Evolutionary conservation across 2,329 filamentous ascomycete species (phyloP).

Genomic region (Talaromyces verruculosus): DNA sequence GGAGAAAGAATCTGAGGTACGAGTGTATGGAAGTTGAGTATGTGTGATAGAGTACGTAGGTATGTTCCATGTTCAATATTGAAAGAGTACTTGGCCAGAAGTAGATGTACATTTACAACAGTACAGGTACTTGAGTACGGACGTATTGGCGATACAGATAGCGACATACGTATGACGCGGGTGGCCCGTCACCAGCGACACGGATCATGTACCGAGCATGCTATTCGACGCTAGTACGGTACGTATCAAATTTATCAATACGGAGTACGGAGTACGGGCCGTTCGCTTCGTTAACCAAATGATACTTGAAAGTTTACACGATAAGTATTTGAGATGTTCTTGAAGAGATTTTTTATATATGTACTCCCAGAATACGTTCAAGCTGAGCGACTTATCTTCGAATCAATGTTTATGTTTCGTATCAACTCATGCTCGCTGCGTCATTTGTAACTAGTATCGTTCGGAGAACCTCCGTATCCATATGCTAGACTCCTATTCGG

Average conservation of each 20-base stretch:
- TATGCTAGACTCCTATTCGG: not conserved
- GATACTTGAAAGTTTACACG: not conserved
- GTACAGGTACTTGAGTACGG: not conserved
- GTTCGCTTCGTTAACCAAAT: not conserved
- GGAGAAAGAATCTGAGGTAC: not conserved
- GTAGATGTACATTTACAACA: not conserved
- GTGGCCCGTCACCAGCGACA: slow-evolving; percentile 14
- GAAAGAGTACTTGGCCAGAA: not conserved
- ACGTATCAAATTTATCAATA: no score
- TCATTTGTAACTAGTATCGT: not conserved
- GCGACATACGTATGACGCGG: slow-evolving; percentile 6
- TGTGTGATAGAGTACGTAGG: not conserved
- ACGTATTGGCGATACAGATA: not conserved
- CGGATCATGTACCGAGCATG: slow-evolving; percentile 6
- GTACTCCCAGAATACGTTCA: not conserved
- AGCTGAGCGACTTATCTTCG: not conserved
- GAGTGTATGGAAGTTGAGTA: not conserved
- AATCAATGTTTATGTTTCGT: not conserved
- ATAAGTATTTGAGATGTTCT: not conserved
- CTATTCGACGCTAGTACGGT: slow-evolving; percentile 1
- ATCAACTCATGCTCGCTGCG: not conserved
- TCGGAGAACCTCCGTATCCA: slow-evolving; percentile 8
- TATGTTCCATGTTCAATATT: not conserved
- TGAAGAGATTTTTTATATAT: not conserved
- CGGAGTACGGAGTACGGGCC: no score